phyloP scores from a whole-genome alignment of 257 asterid genomes.

The Scutellaria galericulata region DNA sequence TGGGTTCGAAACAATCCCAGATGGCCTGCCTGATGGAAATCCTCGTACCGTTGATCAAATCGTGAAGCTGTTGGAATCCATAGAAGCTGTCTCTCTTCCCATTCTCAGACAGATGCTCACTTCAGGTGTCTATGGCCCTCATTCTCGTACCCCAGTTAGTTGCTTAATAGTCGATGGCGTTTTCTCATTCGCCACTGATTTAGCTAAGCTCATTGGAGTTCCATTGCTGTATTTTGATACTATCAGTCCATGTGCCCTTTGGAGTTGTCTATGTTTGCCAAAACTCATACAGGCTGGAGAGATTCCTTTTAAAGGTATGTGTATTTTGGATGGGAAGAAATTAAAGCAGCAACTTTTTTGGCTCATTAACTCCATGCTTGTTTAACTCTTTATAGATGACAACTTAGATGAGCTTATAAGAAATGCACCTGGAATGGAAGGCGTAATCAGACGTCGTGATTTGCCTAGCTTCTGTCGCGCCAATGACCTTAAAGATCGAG shows the following conservation, averaged over 20 bases:
- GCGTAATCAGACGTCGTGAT: constrained; percentile 71
- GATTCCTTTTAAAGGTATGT: constrained; percentile 62
- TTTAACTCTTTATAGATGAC: constrained; percentile 41
- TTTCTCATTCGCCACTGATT: constrained; percentile 46
- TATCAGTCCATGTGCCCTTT: constrained; percentile 64
- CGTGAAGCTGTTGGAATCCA: constrained; percentile 34
- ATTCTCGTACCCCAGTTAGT: constrained; percentile 32
- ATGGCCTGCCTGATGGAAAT: constrained; percentile 59
- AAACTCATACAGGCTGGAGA: constrained; percentile 61
- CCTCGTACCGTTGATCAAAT: constrained; percentile 50
- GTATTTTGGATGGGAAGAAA: not conserved
- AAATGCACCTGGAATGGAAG: constrained; percentile 62
- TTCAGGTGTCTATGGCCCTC: constrained; percentile 27
- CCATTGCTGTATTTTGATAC: constrained; percentile 66
- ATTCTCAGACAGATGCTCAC: constrained; percentile 50
- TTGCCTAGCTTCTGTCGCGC: constrained; percentile 63
- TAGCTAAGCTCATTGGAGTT: constrained; percentile 41
- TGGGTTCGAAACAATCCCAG: constrained; percentile 47
- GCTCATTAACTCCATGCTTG: constrained; percentile 4
- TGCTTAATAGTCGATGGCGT: constrained; percentile 66
- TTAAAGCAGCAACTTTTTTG: constrained; percentile 6
- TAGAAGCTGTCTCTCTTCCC: constrained; percentile 49
- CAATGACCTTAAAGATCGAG: constrained; percentile 30
- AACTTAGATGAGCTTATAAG: constrained; percentile 48
- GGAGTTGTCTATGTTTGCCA: constrained; percentile 56